phyloP scores from a whole-genome alignment of 2,329 filamentous ascomycete genomes.

The Fusarium hostae region DNA sequence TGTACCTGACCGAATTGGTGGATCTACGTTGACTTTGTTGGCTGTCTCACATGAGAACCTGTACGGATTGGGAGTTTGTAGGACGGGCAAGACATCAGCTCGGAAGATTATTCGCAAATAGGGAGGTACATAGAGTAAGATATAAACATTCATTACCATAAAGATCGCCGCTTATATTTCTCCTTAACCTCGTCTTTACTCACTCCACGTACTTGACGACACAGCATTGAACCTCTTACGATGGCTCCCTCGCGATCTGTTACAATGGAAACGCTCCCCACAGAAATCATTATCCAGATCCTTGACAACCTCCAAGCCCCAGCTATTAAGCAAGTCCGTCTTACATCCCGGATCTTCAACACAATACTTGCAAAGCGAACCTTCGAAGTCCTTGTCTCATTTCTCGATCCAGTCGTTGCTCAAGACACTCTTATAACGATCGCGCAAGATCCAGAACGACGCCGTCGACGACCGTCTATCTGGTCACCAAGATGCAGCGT shows the following conservation, averaged over 20 bases:
- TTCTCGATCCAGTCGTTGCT: constrained; percentile 45
- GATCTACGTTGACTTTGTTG: constrained; percentile 3
- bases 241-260: background rate
- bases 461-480: constrained; percentile 42
- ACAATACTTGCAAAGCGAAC: constrained; percentile 43
- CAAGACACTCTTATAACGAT: constrained; percentile 36
- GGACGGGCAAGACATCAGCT: constrained; percentile 22
- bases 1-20: constrained; percentile 8
- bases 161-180: background rate
- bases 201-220: background rate
- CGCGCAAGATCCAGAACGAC: constrained; percentile 37
- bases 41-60: constrained; percentile 38
- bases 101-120: background rate
- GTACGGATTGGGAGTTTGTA: constrained; percentile 18
- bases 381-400: constrained; percentile 46
- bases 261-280: constrained; percentile 48
- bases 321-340: constrained; percentile 43
- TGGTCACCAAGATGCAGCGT: constrained; percentile 53
- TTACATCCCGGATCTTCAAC: constrained; percentile 50
- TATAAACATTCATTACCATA: background rate
- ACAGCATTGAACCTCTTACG: background rate
- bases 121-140: constrained; percentile 7
- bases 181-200: background rate
- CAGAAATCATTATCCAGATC: constrained; percentile 48
- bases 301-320: constrained; percentile 41